Evolutionary conservation across 2,329 filamentous ascomycete species (phyloP), one percentile per base, ranked within the genome.

Genomic region (Colletotrichum sidae): DNA sequence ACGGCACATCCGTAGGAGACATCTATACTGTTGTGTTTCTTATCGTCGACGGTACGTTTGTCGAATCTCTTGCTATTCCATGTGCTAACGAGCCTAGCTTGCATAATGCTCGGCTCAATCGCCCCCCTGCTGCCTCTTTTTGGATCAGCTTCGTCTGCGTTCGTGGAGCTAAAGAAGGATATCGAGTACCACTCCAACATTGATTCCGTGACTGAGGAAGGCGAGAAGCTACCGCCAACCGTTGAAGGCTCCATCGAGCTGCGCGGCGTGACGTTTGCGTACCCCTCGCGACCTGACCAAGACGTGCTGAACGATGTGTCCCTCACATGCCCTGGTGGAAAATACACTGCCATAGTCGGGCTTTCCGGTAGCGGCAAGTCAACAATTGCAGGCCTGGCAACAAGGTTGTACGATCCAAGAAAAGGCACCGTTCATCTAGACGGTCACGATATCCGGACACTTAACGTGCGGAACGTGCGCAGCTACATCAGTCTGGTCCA

Each of bases 1-100:
- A 72, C 34, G 75, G 75, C 15, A 72, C 77, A 5, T 79, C 79
- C 0, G 77, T 84, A 8, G 81, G 82, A 42, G 74, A 78, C n/a
- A 80, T 88, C 13, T 90, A 90, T 69, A 88, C 87, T 0, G 88
- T 90, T 37, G 86, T 90, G 11, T 88, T 90, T 57, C 78, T 90
- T 37, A 85, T 90, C 10, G 80, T 90, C 1, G 88, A 90, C 68
- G 86, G 80, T 81, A 75, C 68, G 77, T 67, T 25, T 10, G 15
- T 65, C 7, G 12, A 15, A 34, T 4, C 12, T 2, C 7, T 5
- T 35, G 10, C 7, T 38, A 13, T n/a, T 6, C 76, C 80, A 3
- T 79, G 81, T 72, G 44, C 67, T 49, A 52, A 69, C 4, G 73
- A 38, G 67, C 69, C 12, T 67, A 81, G 80, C 87, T 34, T 88